Conservation (phyloP, 176 grass and related monocot genomes). For the Rhynchospora breviuscula region DNA sequence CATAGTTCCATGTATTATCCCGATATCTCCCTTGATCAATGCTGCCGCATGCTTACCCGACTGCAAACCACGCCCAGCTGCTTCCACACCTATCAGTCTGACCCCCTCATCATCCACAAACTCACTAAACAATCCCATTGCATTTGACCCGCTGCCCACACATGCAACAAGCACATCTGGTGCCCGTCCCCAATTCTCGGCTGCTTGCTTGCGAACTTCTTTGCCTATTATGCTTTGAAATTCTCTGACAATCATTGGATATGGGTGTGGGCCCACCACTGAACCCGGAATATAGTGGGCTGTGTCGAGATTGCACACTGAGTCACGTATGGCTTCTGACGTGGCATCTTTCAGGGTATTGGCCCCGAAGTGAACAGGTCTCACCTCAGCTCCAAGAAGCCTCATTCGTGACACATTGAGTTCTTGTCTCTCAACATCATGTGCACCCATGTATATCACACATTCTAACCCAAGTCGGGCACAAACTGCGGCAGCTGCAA, state of each 20-base stretch:
- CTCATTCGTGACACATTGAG: slow-evolving; percentile 87
- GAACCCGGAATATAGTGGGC: slow-evolving; percentile 87
- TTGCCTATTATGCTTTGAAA: slow-evolving; percentile 83
- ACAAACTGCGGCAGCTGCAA: slow-evolving; percentile 73
- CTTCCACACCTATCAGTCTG: slow-evolving; percentile 83
- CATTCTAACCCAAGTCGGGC: slow-evolving; percentile 69
- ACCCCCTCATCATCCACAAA: slow-evolving; percentile 77
- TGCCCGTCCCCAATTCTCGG: slow-evolving; percentile 77
- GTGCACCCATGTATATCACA: slow-evolving; percentile 82
- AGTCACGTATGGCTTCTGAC: slow-evolving; percentile 81
- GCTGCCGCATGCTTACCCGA: slow-evolving; percentile 75
- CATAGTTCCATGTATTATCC: slow-evolving; percentile 88
- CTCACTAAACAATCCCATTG: slow-evolving; percentile 91
- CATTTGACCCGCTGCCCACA: slow-evolving; percentile 86
- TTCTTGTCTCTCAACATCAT: slow-evolving; percentile 85
- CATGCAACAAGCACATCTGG: slow-evolving; percentile 88
- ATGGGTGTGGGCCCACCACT: slow-evolving; percentile 78
- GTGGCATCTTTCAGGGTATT: slow-evolving; percentile 91
- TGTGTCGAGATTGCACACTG: slow-evolving; percentile 66
- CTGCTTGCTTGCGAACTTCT: slow-evolving; percentile 72
- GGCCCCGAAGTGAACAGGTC: slow-evolving; percentile 66
- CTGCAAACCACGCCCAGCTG: slow-evolving; percentile 76
- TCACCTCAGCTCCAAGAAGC: slow-evolving; percentile 94
- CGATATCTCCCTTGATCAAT: slow-evolving; percentile 74
- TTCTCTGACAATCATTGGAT: slow-evolving; percentile 96